Base-by-base conservation (phyloP, 2,329 filamentous ascomycete genomes). In the Hypoxylon sp. region DNA sequence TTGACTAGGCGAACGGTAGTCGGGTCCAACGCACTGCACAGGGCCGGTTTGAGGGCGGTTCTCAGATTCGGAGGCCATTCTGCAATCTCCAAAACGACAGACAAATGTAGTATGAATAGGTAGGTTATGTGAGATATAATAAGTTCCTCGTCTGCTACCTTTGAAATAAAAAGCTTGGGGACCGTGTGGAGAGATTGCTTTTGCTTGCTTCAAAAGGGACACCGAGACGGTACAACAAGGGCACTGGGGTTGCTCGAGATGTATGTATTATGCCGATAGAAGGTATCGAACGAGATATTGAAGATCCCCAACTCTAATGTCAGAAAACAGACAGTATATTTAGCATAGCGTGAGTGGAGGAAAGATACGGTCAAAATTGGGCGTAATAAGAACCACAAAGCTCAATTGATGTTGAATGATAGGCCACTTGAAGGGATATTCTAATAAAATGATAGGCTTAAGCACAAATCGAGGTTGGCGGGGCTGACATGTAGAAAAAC, bases 1-100 rank as follows among this genome's bases (percentile, higher is more conserved):
- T 70, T 93, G 84, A 60, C 82, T 84, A 55, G 87, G 82, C 17
- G 87, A 78, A 49, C 85, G 83, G 73, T 96, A 96, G 57, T 87
- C 80, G 35, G 91, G 91, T 1, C 92, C 92, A 53, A 96, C 84
- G 59, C 82, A 84, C 71, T 91, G 79, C 31, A 81, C 77, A 38
- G 81, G 81, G 30, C 63, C 66, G 19, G 56, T 46, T 31, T 66
- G 52, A 53, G 71, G 70, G 25, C 67, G 64, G 17, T 60, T 55
- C 31, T 59, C 65, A 47, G 63, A 36, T 43, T 59, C 50, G 2
- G 70, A 59, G 42, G 71, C 67, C 71, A 74, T 74, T 19, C 72
- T 75, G 41, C 71, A 69, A 41, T 17, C 36, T 29, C 17, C 16
- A 16, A 67, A 7, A n/a, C n/a, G n/a, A n/a, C n/a, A n/a, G n/a